Conservation (phyloP, 2,329 filamentous ascomycete species). For the Pseudogymnoascus sp. region DNA sequence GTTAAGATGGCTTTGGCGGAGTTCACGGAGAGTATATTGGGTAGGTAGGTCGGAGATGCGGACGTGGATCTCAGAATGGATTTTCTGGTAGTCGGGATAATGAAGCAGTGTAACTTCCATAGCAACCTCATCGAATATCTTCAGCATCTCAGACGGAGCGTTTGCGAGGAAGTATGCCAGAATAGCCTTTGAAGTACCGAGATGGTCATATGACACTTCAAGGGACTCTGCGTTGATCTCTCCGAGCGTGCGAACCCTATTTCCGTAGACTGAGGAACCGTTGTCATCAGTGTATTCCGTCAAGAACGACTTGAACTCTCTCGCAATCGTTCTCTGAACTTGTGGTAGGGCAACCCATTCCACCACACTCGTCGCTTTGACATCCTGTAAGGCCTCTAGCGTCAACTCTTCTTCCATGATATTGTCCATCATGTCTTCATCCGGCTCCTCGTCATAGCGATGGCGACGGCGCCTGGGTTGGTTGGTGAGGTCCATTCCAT, state of each 20-base stretch:
- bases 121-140: conserved; percentile 92
- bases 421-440: conserved; percentile 86
- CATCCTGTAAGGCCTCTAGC: conserved; percentile 81
- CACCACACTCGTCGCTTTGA: conserved; percentile 86
- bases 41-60: conserved; percentile 93
- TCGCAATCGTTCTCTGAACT: conserved; percentile 86
- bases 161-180: conserved; percentile 95
- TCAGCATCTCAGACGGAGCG: conserved; percentile 87
- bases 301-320: conserved; percentile 95
- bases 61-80: conserved; percentile 96
- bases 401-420: conserved; percentile 95
- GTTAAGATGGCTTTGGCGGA: conserved; percentile 93
- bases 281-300: conserved; percentile 91
- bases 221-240: conserved; percentile 94
- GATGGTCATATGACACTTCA: conserved; percentile 91
- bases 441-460: conserved; percentile 88
- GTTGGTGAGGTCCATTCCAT: conserved; percentile 73
- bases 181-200: conserved; percentile 84
- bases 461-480: conserved; percentile 81
- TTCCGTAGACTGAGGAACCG: conserved; percentile 88
- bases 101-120: conserved; percentile 95
- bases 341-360: conserved; percentile 91
- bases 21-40: conserved; percentile 87
- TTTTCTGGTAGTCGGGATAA: conserved; percentile 95
- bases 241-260: conserved; percentile 88